Evolutionary conservation across 257 asterid genomes (phyloP), one percentile per base, ranked within the genome.

Genomic region (Scutellaria galericulata): DNA sequence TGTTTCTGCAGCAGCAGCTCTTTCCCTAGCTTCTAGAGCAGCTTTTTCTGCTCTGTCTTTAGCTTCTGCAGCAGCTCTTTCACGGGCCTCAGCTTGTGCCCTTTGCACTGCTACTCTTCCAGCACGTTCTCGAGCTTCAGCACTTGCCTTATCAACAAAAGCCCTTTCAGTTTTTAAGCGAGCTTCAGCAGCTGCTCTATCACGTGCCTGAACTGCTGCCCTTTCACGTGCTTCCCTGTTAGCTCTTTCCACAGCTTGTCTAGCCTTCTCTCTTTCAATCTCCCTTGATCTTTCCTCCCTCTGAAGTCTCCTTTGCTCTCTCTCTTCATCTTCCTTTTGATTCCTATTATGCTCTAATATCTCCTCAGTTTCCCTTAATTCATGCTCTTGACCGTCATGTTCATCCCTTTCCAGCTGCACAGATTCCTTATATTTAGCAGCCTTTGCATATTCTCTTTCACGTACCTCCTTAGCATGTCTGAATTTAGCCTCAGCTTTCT

Each of bases 61-160:
- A 63, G 99, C 99, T 67, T 89, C 99, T n/a, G 90, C 91, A 22
- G 96, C 97, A 79, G 98, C 98, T 76, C 98, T 88, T 83, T 90
- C 98, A 46, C 99, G 98, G 55, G 97, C 99, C 83, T 92, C 98
- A 60, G 96, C 86, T 78, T 95, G 98, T 39, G 86, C 98, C 75
- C 96, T 86, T 81, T 86, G 97, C 79, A 94, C 99, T 57, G 99
- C 99, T 58, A 83, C 90, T 83, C 93, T 90, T 83, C 84, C 98
- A 27, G 96, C 96, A 15, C 93, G 92, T 44, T 62, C 90, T 66
- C 97, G 94, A 63, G 97, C 96, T 86, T 83, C 98, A 76, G 93
- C 86, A 37, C 85, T 82, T 69, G 70, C 95, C 83, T 78, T 90
- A 59, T 77, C 97, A 69, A 92, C 96, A 52, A 93, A 96, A 71